These are phyloP conservation scores for Yamadazyma sp. DNA, from an alignment of 1,139 yeast genomes.

Conservation along the genomic window DNA sequence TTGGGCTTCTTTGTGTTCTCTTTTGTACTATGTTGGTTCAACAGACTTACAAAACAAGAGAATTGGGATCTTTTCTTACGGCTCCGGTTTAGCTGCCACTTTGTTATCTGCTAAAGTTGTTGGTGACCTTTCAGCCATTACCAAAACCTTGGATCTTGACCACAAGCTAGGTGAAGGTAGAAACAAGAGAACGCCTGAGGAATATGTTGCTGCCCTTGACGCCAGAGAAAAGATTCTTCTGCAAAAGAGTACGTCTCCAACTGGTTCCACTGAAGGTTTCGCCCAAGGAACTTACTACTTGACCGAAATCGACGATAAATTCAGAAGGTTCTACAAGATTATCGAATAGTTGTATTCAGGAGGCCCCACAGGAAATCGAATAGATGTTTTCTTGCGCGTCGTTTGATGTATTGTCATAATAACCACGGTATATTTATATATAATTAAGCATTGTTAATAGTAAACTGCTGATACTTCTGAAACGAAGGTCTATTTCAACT, in stretches of 20 bases:
- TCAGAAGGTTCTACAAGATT: constrained; percentile 57
- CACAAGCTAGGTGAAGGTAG: constrained; percentile 67
- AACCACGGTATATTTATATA: background rate
- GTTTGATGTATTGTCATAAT: constrained; percentile 1
- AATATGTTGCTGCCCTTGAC: constrained; percentile 77
- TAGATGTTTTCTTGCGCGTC: constrained; percentile 3
- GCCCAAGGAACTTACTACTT: constrained; percentile 82
- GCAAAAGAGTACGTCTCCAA: constrained; percentile 75
- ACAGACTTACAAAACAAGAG: constrained; percentile 79
- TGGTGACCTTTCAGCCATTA: constrained; percentile 77
- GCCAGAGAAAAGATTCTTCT: constrained; percentile 89
- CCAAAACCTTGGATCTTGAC: constrained; percentile 66
- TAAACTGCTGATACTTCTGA: too few species aligned
- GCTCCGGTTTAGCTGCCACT: constrained; percentile 96
- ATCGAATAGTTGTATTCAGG: too few species aligned
- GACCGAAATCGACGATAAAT: constrained; percentile 81
- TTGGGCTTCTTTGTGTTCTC: constrained; percentile 83
- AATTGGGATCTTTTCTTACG: constrained; percentile 92
- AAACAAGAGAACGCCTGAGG: constrained; percentile 66
- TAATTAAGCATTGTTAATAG: too few species aligned
- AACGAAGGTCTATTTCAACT: background rate
- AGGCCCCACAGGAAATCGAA: too few species aligned
- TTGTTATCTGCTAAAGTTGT: constrained; percentile 76
- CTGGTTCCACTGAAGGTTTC: constrained; percentile 73
- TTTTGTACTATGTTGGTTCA: constrained; percentile 71